Evolutionary conservation across 352 stramenopile species (phyloP).

Genomic region (Globisporangium echinulatum): DNA sequence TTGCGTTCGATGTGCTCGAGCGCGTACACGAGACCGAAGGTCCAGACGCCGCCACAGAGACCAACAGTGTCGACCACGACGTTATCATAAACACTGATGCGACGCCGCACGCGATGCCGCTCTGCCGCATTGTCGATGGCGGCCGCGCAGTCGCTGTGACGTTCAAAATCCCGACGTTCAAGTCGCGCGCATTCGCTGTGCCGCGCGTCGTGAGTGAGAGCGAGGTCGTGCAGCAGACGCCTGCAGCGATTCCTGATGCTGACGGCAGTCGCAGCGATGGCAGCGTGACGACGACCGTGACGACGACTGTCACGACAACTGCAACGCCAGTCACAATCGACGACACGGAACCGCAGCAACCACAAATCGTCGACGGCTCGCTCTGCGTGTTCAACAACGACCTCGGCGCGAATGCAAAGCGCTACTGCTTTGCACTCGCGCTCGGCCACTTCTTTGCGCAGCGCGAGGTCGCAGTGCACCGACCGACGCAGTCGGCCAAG

Average conservation of each 20-base stretch:
- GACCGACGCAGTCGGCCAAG: slow-evolving; percentile 31
- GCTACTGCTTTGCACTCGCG: slow-evolving; percentile 63
- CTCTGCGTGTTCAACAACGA: slow-evolving; percentile 69
- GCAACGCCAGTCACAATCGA: neutral
- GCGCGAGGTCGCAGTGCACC: slow-evolving; percentile 38
- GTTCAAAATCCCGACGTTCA: slow-evolving; percentile 16
- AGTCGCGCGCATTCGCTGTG: slow-evolving; percentile 2
- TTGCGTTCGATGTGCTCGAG: slow-evolving; percentile 19
- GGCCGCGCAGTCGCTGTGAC: slow-evolving; percentile 12
- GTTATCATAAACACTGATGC: too few relatives aligned
- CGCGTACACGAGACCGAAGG: slow-evolving; percentile 1
- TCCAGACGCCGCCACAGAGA: neutral
- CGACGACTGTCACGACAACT: neutral
- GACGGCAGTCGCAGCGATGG: neutral
- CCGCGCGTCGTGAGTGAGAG: slow-evolving; percentile 5
- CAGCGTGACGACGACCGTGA: neutral
- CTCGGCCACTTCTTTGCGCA: slow-evolving; percentile 47
- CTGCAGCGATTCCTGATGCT: neutral
- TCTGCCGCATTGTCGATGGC: slow-evolving; percentile 9
- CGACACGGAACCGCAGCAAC: slow-evolving; percentile 5
- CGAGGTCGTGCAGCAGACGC: slow-evolving; percentile 1
- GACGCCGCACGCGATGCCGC: neutral
- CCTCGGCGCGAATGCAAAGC: slow-evolving; percentile 34
- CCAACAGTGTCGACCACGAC: neutral
- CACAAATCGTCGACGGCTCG: slow-evolving; percentile 51